Evolutionary conservation across 108 stramenopile species (phyloP), one percentile per base, ranked within the genome.

Genomic region (Nitzschia sp.): DNA sequence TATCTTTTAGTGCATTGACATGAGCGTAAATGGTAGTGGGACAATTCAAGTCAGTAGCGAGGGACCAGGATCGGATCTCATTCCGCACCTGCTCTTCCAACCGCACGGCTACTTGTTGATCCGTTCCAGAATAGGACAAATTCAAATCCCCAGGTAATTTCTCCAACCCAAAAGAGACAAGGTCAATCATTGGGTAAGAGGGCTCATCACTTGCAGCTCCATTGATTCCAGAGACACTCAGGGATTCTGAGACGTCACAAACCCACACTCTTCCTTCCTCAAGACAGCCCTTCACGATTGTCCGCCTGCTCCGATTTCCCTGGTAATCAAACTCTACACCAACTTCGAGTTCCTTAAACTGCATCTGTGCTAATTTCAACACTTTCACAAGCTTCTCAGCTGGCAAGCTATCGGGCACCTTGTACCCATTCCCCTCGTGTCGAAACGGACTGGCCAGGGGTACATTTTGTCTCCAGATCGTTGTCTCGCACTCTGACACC

Each of bases 381-480:
- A 67, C 14, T 6, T 54, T 51, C 38, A 70, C 41, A 6, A 22
- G 63, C 26, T 38, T 42, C 17, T 53, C 51, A 22, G 61, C 41
- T 2, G 15, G 15, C 15, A 41, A 29, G 9, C 22, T 38, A 8
- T 58, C 20, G 22, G 25, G 10, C n/a, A 22, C 56, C 1, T 6
- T 41, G 8, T 50, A 42, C 17, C 48, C 41, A 34, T 63, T 42
- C 6, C 12, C 29, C 37, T 71, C 57, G 26, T 73, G 42, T 29
- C 69, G 64, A 5, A 80, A 21, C 34, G 62, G 72, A 60, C 73
- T 80, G 12, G 12, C 42, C 0, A 64, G n/a, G 7, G 80, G 71
- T 1, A 81, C 63, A 51, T 75, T 70, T 41, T 83, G 81, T 22
- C 81, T 51, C 81, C 81, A 83, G 26, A 83, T 0, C 14, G 51